Evolutionary conservation across 2,329 filamentous ascomycete genomes (phyloP), one percentile per base, ranked within the genome.

Genomic region (Lasiodiplodia gonubiensis): DNA sequence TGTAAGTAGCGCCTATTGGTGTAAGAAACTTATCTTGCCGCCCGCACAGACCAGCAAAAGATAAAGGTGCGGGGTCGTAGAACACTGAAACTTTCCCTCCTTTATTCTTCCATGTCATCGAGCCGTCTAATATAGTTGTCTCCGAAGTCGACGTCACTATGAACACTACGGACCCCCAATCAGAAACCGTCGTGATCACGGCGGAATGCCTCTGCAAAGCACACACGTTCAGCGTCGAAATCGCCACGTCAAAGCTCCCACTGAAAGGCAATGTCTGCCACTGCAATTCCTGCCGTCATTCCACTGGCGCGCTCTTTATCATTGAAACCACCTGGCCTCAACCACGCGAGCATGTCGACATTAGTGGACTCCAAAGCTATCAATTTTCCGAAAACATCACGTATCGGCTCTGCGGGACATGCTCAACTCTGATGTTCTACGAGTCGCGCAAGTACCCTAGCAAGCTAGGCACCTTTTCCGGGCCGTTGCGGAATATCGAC

Each of bases 261-360:
- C 74, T 86, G 0, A 67, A 74, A 49, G 81, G 76, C 0, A 72
- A 73, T 6, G 76, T 75, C 66, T 86, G 85, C 70, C 84, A 86
- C 74, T 86, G 84, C 75, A 74, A 74, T 21, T 85, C 83, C 2
- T 86, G 85, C 71, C 80, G 84, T 1, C 83, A 81, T 66, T 42
- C 75, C 2, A 82, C 80, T 0, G 84, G 84, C 25, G 78, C 73
- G 5, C 73, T 84, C 25, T 82, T 83, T 73, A 76, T 73, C 23
- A 73, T 72, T 25, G 72, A 73, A n/a, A 64, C 74, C 0, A 37
- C 66, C 2, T 85, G 83, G 83, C 80, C 77, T 4, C 76, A 76
- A 48, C 70, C 74, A 53, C 68, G 68, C 7, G 69, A 73, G 23
- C 73, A 76, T 7, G 74, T 80, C 59, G 70, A 73, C 49, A 54